phyloP scores from a whole-genome alignment of 2,329 filamentous ascomycete species.

The Clonostachys solani region DNA sequence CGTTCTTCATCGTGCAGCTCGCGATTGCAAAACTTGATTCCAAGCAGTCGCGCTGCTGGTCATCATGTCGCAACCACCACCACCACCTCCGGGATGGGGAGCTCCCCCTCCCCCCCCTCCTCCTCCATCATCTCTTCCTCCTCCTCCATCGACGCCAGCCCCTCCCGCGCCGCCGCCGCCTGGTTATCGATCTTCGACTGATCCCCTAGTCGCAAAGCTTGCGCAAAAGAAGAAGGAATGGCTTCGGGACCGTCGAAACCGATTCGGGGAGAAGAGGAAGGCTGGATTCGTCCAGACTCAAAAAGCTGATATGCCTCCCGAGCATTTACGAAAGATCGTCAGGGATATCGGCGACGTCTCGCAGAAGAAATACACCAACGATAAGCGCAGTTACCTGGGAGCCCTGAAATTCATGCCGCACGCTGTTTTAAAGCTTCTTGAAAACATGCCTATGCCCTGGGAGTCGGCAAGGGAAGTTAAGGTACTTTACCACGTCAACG shows the following conservation, averaged over 20 bases:
- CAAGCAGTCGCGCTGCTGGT: conserved; percentile 16
- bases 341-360: conserved; percentile 98
- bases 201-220: conserved; percentile 89
- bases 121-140: conserved; percentile 50
- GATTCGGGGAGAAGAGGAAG: conserved; percentile 96
- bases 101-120: conserved; percentile 53
- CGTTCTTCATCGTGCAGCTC: conserved; percentile 16
- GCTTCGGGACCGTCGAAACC: conserved; percentile 84
- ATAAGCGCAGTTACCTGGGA: conserved; percentile 96
- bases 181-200: conserved; percentile 73
- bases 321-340: conserved; percentile 97
- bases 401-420: conserved; percentile 99
- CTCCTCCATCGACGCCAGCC: conserved; percentile 50
- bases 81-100: conserved; percentile 55
- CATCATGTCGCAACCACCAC: conserved; percentile 49
- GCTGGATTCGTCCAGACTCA: conserved; percentile 96
- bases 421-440: conserved; percentile 90
- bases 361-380: conserved; percentile 98
- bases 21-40: conserved; percentile 4
- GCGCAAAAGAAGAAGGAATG: conserved; percentile 99
- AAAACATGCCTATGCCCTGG: conserved; percentile 99
- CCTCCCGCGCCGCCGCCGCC: conserved; percentile 72
- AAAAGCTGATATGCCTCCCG: conserved; percentile 97
- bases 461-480: conserved; percentile 95
- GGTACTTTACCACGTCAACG: conserved; percentile 97